A percentile compares a stretch with the other conserved stretches of the same genome.
Conservation (phyloP, 345 rosid species). For the Cardamine resedifolia region DNA sequence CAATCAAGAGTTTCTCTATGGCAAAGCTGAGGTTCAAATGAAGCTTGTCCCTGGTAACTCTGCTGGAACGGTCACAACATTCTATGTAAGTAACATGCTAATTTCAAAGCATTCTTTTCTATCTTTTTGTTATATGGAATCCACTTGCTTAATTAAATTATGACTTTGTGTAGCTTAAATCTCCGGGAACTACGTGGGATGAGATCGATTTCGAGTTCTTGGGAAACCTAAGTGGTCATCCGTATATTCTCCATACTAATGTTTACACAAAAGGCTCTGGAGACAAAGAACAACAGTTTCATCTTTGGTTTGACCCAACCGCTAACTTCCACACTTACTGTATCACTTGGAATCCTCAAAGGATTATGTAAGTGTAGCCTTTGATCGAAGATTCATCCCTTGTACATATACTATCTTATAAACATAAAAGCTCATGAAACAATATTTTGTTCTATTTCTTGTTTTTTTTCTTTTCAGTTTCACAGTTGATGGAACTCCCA, state of each 20-base stretch:
- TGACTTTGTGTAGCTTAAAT: conserved; percentile 22
- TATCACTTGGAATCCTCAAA: conserved; percentile 45
- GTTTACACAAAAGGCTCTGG: conserved; percentile 41
- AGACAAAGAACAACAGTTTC: conserved; percentile 47
- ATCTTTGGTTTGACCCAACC: conserved; percentile 47
- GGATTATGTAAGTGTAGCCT: conserved; percentile 39
- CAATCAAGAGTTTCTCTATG: conserved; percentile 42
- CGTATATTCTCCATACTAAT: conserved; percentile 44
- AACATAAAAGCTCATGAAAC: background rate
- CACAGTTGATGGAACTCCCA: conserved; percentile 60
- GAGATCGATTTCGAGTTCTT: conserved; percentile 51
- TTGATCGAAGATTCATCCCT: background rate
- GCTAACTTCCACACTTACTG: conserved; percentile 41
- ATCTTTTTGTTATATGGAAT: too few relatives aligned
- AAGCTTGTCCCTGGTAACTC: conserved; percentile 51
- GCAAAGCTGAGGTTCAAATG: conserved; percentile 43
- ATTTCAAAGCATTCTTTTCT: background rate
- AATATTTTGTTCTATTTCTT: background rate
- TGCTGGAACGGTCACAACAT: conserved; percentile 57
- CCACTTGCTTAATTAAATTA: too few relatives aligned
- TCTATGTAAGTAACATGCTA: conserved; percentile 38
- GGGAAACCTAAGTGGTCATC: conserved; percentile 47
- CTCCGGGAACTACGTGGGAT: conserved; percentile 40
- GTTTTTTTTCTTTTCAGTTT: conserved; percentile 39
- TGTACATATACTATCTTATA: background rate